Evolutionary conservation across 1,139 yeast genomes (phyloP).

Genomic region (Magnusiomyces tetraspermus): DNA sequence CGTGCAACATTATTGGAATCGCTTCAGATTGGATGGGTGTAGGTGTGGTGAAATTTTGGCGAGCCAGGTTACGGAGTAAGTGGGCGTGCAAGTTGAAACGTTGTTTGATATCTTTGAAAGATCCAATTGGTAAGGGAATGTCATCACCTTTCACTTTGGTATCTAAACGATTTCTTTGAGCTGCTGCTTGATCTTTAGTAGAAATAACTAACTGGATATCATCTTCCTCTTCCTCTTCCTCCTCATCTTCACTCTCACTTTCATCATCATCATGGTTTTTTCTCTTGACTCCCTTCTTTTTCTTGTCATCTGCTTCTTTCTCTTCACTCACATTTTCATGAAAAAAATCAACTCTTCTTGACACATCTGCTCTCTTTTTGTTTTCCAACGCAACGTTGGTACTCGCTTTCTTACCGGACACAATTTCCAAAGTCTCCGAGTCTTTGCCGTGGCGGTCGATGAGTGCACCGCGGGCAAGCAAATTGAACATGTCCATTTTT

Average conservation of each 20-base stretch:
- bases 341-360: constrained; percentile 21
- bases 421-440: constrained; percentile 25
- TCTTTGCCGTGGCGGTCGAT: constrained; percentile 43
- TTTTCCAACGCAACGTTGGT: constrained; percentile 10
- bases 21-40: constrained; percentile 88
- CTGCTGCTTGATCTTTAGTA: constrained; percentile 47
- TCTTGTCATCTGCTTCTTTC: constrained; percentile 39
- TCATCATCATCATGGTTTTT: constrained; percentile 16
- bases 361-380: constrained; percentile 16
- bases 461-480: constrained; percentile 77
- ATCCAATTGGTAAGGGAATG: constrained; percentile 77
- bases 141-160: constrained; percentile 69
- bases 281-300: constrained; percentile 25
- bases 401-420: constrained; percentile 17
- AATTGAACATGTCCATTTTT: constrained; percentile 78
- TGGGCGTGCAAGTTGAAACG: constrained; percentile 59
- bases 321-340: constrained; percentile 23
- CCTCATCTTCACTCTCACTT: constrained; percentile 23
- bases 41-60: constrained; percentile 69
- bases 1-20: constrained; percentile 56
- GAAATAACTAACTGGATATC: constrained; percentile 42
- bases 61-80: constrained; percentile 55
- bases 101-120: constrained; percentile 67
- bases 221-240: constrained; percentile 26
- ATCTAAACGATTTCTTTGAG: constrained; percentile 45